Evolutionary conservation across 495 filamentous ascomycete genomes (phyloP), one percentile per base, ranked within the genome.

Genomic region (Usnea hakonensis): DNA sequence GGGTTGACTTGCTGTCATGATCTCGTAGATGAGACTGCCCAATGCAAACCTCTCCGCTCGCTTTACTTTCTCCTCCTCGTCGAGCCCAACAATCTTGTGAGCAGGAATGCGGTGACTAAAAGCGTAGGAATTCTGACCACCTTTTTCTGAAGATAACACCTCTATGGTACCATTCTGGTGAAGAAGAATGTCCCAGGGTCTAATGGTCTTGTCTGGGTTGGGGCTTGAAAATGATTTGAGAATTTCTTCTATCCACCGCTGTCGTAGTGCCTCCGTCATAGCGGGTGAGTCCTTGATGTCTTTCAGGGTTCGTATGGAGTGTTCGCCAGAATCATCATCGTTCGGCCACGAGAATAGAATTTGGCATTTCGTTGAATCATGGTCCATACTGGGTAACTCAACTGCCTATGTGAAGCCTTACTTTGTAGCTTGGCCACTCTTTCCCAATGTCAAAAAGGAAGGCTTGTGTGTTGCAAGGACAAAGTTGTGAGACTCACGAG

Each of bases 11-110:
- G 64, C 63, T 13, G 41, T 38, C 28, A 57, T 33, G 46, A 67
- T 55, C 48, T 67, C 57, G 48, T 67, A 67, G 23, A 67, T 2
- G 21, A 67, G 56, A 37, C 57, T 56, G 33, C 35, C 64, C 21
- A 64, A 28, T 56, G 64, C 60, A 35, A 65, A 65, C 19, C n/a
- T 33, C 50, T 65, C 61, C 32, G 40, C 35, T 40, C 61, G 36
- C 33, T 30, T 43, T 28, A 64, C 58, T 41, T 43, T 53, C n/a
- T 61, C 62, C 17, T 35, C n/a, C 28, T 26, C 44, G n/a, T 44
- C 41, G 13, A 44, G 41, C n/a, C 41, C 41, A 8, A 21, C 9
- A 9, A 44, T 9, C 7, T 9, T 44, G 41, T 23, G 7, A 23
- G 41, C n/a, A 21, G 41, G 41, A 9, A 44, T 44, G 3, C n/a